Base-by-base conservation (phyloP, 2,329 filamentous ascomycete species). In the Tolypocladium sp. region DNA sequence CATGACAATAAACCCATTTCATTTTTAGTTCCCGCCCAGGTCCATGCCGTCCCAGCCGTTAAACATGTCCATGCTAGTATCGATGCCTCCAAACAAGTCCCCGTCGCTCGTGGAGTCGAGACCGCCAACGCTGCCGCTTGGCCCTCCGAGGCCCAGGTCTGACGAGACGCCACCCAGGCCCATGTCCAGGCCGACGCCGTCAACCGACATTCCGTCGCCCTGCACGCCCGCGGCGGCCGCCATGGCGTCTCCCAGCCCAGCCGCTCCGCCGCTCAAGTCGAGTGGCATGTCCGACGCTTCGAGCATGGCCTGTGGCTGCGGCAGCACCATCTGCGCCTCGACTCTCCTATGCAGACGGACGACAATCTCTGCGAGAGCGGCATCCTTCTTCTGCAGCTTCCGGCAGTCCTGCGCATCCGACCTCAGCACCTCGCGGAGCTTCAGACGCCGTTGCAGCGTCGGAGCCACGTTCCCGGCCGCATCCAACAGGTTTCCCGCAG, bases 281-380 rank as follows among this genome's bases (percentile, higher is more conserved):
- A 81, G 69, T 15, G 68, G 69, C 57, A 81, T 73, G 42, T 75
- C 76, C 5, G 69, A 68, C 30, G 69, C 69, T 52, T 77, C 76
- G 22, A 81, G 71, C 64, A 81, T 76, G 2, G 70, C 66, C 57
- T 74, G 73, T 4, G 72, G 66, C 57, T 73, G 72, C 27, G 73
- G 72, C 65, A 68, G 71, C 40, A 76, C 74, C 76, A 89, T 79
- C 67, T 88, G 86, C n/a, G 81, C 79, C 70, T 90, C 86, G 13
- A 90, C 85, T 2, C 80, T 77, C 33, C 86, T 78, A 68, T 87
- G 77, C 9, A 89, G 78, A 9, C 86, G 82, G 12, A 88, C 82
- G 17, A 85, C 74, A 10, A 81, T 80, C 69, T 89, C 86, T 1
- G 85, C 85, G 52, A 82, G 73, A 22, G 75, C 72, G 1, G 78